A percentile compares a stretch with the other conserved stretches of the same genome.
Conservation (phyloP, 495 filamentous ascomycete genomes). For the Podospora anserina region DNA sequence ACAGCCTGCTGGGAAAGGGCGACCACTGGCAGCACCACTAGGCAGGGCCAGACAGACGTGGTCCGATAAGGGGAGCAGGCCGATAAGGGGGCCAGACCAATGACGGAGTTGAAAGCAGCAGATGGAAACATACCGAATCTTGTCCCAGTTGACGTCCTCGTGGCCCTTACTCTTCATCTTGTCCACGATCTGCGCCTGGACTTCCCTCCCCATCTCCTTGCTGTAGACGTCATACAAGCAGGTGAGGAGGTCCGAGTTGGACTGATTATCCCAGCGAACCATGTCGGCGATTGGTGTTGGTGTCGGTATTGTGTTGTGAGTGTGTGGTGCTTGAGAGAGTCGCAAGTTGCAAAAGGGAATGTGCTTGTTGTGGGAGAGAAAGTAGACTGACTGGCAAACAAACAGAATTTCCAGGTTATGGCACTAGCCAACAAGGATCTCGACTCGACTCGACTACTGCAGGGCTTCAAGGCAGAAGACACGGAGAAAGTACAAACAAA, state of each 20-base stretch:
- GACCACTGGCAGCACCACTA: neutral
- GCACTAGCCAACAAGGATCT: neutral
- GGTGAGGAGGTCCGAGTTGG: neutral
- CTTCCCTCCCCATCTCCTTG: neutral
- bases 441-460: neutral
- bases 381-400: neutral
- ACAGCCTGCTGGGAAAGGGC: neutral
- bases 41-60: neutral
- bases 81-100: neutral
- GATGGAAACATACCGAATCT: constrained; percentile 19
- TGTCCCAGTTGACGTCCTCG: constrained; percentile 18
- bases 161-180: constrained; percentile 14
- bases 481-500: neutral
- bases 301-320: constrained; percentile 1
- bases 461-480: neutral
- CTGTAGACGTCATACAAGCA: neutral
- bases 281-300: neutral
- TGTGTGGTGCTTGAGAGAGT: neutral
- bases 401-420: neutral
- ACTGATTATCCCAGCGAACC: constrained; percentile 6
- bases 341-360: neutral
- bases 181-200: constrained; percentile 5
- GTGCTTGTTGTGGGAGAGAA: neutral
- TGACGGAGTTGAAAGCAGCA: neutral
- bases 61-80: neutral